phyloP scores from a whole-genome alignment of 805 yeast species.

The Diddensiella transvaalensis region DNA sequence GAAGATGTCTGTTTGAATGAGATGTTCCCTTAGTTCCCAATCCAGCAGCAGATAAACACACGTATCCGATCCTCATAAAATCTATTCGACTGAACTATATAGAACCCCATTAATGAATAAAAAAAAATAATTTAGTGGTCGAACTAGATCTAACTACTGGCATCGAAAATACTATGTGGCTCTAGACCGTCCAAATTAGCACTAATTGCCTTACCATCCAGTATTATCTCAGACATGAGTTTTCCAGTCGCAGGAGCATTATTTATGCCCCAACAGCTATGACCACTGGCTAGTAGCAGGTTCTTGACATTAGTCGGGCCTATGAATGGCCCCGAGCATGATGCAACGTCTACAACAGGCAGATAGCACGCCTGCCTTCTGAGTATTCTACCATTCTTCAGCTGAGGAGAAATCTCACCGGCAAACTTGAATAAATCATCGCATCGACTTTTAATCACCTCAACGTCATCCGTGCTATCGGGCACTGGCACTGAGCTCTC shows the following conservation, averaged over 20 bases:
- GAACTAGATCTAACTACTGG: too few relatives aligned
- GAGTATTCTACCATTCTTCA: slow-evolving; percentile 69
- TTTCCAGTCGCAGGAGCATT: slow-evolving; percentile 98
- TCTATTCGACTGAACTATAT: too few relatives aligned
- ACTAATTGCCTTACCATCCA: slow-evolving; percentile 76
- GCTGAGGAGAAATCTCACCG: slow-evolving; percentile 64
- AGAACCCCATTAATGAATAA: too few relatives aligned
- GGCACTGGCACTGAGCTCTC: slow-evolving; percentile 88
- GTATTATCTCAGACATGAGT: slow-evolving; percentile 76
- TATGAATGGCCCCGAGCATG: slow-evolving; percentile 86
- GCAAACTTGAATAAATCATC: slow-evolving; percentile 82
- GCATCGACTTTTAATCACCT: slow-evolving; percentile 81
- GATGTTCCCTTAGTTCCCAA: too few relatives aligned
- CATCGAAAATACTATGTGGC: slow-evolving; percentile 77
- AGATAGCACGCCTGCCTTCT: slow-evolving; percentile 92
- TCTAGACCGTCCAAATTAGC: slow-evolving; percentile 81
- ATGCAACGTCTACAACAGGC: slow-evolving; percentile 91
- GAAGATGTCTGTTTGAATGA: too few relatives aligned
- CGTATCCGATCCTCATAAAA: too few relatives aligned
- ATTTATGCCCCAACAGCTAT: slow-evolving; percentile 98
- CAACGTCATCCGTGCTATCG: slow-evolving; percentile 90
- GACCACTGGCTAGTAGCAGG: slow-evolving; percentile 83
- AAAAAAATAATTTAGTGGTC: too few relatives aligned
- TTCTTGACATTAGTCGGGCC: slow-evolving; percentile 88
- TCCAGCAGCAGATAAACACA: too few relatives aligned